Evolutionary conservation across 73 alveolate genomes (phyloP).

Genomic region (Paramecium caudatum): DNA sequence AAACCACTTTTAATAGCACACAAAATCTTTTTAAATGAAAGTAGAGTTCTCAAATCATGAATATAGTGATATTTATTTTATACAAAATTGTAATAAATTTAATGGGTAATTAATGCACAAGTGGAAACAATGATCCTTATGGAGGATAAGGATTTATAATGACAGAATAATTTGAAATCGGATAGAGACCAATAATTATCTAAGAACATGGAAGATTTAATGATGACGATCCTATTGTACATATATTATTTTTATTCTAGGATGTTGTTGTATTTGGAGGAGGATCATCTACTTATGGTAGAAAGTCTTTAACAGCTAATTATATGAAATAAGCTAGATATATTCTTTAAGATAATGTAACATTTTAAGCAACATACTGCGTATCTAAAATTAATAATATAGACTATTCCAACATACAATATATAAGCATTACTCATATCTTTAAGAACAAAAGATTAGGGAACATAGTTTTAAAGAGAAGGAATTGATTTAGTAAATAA

Average conservation of each 20-base stretch:
- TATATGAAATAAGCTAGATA: neutral
- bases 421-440: neutral
- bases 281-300: slow-evolving; percentile 10
- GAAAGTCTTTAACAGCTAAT: neutral
- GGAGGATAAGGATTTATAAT: neutral
- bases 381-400: neutral
- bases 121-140: neutral
- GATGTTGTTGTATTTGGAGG: neutral
- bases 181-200: neutral
- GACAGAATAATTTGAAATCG: neutral
- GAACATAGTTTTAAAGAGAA: neutral
- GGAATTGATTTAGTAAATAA: slow-evolving; percentile 53
- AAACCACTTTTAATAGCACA: neutral
- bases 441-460: neutral
- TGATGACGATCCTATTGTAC: slow-evolving; percentile 70
- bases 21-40: slow-evolving; percentile 38
- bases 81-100: neutral
- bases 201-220: neutral
- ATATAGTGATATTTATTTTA: neutral
- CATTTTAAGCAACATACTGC: neutral
- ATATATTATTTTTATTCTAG: neutral
- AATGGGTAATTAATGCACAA: slow-evolving; percentile 44
- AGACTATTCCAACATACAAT: neutral
- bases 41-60: neutral
- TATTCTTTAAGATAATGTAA: slow-evolving; percentile 32